phyloP scores from a whole-genome alignment of 345 rosid species.

The Theobroma cacao region DNA sequence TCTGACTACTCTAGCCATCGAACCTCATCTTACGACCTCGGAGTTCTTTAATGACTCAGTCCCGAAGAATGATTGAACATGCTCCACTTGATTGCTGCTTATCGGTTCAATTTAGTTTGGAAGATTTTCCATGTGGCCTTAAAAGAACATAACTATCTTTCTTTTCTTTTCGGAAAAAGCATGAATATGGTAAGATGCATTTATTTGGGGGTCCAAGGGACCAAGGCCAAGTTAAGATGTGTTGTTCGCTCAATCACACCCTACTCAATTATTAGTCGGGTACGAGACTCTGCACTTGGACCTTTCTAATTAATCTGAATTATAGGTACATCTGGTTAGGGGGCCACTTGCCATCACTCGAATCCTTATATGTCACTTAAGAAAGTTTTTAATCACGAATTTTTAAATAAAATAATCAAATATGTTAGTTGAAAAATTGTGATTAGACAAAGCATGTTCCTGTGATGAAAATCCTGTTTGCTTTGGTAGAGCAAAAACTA shows the following conservation, averaged over 20 bases:
- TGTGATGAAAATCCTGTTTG: not conserved
- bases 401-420: not conserved
- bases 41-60: not conserved
- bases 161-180: not conserved
- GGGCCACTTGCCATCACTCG: not conserved
- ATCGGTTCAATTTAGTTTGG: not conserved
- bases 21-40: not conserved
- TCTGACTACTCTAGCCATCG: not conserved
- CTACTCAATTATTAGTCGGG: not conserved
- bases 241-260: not conserved
- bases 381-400: not conserved
- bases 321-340: not conserved
- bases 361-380: not conserved
- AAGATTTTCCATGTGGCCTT: not conserved
- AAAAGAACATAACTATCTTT: not conserved
- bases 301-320: not conserved
- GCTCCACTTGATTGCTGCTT: not conserved
- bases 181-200: not conserved
- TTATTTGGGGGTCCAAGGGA: not conserved
- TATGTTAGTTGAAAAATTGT: not conserved
- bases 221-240: not conserved
- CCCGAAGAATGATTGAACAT: not conserved
- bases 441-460: not conserved
- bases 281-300: not conserved
- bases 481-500: not conserved